phyloP scores from a whole-genome alignment of 495 filamentous ascomycete genomes.

The Pyrenula aspistea region DNA sequence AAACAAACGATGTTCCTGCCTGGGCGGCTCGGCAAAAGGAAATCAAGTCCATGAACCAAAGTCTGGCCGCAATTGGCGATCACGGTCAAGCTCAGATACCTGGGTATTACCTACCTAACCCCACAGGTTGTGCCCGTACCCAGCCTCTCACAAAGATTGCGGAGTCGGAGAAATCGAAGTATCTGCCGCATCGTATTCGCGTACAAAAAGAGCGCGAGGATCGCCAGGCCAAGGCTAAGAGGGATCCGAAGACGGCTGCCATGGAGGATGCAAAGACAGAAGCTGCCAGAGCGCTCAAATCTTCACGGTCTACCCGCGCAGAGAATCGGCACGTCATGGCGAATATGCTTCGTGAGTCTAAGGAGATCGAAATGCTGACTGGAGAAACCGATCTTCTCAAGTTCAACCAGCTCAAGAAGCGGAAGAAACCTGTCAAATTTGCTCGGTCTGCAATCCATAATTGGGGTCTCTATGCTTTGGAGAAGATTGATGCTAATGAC shows the following conservation, averaged over 20 bases:
- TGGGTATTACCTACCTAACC: conserved; percentile 84
- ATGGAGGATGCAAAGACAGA: conserved; percentile 59
- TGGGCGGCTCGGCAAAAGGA: conserved; percentile 91
- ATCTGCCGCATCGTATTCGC: conserved; percentile 92
- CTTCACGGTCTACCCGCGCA: conserved; percentile 80
- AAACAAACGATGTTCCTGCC: conserved; percentile 51
- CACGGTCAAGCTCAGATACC: conserved; percentile 50
- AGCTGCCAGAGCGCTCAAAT: conserved; percentile 64
- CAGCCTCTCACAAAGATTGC: conserved; percentile 90
- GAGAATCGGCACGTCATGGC: conserved; percentile 90
- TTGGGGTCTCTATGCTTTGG: conserved; percentile 95
- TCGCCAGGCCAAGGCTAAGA: conserved; percentile 67
- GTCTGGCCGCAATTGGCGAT: conserved; percentile 18
- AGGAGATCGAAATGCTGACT: conserved; percentile 65
- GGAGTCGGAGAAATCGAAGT: conserved; percentile 94
- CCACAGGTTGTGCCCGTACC: conserved; percentile 74
- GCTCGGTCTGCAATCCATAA: conserved; percentile 97
- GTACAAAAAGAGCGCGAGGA: conserved; percentile 83
- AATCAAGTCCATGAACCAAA: conserved; percentile 69
- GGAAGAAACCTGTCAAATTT: conserved; percentile 98
- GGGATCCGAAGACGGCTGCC: conserved; percentile 51
- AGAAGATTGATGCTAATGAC: conserved; percentile 92
- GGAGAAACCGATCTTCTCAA: conserved; percentile 80
- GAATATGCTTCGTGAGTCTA: background rate
- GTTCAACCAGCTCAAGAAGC: conserved; percentile 98